Percentiles rank a stretch among this genome's conserved stretches.
These are phyloP conservation scores for Mallotus repandus DNA, from an alignment of 441 rosid species.

Conservation along the genomic window DNA sequence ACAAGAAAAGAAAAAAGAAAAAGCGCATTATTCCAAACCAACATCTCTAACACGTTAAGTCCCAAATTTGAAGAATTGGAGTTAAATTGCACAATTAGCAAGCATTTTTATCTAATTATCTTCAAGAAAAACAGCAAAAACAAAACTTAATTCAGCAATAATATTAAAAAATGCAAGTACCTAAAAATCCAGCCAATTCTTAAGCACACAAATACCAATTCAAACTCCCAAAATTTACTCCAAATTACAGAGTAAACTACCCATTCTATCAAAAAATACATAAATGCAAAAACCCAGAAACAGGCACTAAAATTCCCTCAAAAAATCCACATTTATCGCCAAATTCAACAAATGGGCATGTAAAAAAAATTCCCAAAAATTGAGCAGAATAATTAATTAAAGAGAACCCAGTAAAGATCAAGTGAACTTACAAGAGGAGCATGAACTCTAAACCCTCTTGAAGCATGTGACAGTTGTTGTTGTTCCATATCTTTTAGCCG, in stretches of 20 bases:
- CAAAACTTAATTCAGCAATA: not conserved
- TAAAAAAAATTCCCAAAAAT: slow-evolving; percentile 5
- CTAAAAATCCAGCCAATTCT: not conserved
- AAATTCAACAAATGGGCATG: slow-evolving; percentile 19
- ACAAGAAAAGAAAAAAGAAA: no score
- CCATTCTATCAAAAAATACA: slow-evolving; percentile 16
- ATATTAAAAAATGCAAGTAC: not conserved
- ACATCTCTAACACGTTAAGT: no score
- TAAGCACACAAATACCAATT: not conserved
- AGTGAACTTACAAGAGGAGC: slow-evolving; percentile 72
- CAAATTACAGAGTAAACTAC: slow-evolving; percentile 12
- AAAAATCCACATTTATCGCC: slow-evolving; percentile 20
- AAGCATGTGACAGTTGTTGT: slow-evolving; percentile 48
- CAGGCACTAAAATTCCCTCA: slow-evolving; percentile 7
- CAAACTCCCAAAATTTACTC: not conserved
- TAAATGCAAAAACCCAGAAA: slow-evolving; percentile 18
- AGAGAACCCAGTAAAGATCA: slow-evolving; percentile 19
- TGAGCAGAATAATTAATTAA: not conserved
- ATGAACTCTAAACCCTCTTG: slow-evolving; percentile 67
- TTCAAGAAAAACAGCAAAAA: not conserved
- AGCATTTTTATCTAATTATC: not conserved
- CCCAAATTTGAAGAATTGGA: no score
- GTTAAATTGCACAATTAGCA: no score
- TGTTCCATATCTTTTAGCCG: slow-evolving; percentile 56
- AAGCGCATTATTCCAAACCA: no score